Base-by-base conservation (phyloP, 345 rosid genomes). In the Aegle marmelos region DNA sequence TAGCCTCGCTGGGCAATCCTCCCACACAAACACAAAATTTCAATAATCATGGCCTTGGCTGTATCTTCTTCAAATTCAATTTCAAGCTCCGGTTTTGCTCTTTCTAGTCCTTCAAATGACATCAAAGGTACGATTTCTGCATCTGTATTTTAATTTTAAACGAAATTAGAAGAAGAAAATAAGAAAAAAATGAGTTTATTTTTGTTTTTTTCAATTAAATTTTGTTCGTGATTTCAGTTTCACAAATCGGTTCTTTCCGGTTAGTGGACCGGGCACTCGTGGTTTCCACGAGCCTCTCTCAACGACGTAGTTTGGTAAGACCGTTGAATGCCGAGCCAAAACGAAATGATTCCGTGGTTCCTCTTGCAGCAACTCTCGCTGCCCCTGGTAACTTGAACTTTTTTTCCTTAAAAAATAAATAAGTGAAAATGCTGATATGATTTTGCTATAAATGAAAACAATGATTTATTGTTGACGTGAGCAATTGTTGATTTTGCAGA, bases 261-360 rank as follows among this genome's bases (percentile, higher is more conserved):
- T 58, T 81, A 13, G 11, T 68, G 50, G 93, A 91, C 80, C 87
- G 89, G 66, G 78, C 82, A 21, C 70, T 53, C 57, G 79, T 74
- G 37, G 73, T 82, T 9, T 80, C 84, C 4, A 57, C 83, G 36
- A 90, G 72, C 80, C 74, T 85, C 22, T 81, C 86, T 53, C 86
- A 76, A 63, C 86, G 85, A 64, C 85, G 93, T 33, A 61, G 78
- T 30, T 79, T 77, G 0, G 84, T 90, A 48, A 90, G 78, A 80
- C 86, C 94, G 9, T 58, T 93, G 34, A 88, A 90, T 75, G 94
- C 88, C 0, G 90, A 90, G 87, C 83, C 90, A 4, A 95, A 85
- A 57, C 75, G 87, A 54, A 92, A 79, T 10, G 89, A 80, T 58
- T 88, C 88, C 5, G 76, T 84, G 33, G 89, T 89, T 41, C 76